Evolutionary conservation across 2,329 filamentous ascomycete genomes (phyloP), one percentile per base, ranked within the genome.

Genomic region (Exophiala calicioides): DNA sequence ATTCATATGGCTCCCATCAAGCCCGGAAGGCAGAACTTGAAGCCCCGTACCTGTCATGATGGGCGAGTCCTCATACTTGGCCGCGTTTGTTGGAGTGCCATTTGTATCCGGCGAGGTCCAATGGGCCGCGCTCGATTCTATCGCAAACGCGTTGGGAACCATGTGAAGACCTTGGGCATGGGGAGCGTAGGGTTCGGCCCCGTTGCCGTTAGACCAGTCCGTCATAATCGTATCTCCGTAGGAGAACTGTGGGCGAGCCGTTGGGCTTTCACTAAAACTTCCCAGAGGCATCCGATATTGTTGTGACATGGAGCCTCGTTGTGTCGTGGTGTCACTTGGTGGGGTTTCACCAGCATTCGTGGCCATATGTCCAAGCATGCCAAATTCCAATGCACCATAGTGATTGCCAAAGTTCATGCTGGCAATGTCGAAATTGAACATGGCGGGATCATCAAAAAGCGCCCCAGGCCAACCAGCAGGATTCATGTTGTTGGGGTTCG

Each of bases 401-500:
- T 95, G 89, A 64, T 93, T 97, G 45, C 90, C 90, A 66, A 97
- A 98, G 65, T 93, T 93, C 65, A 96, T 79, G 49, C 89, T 90
- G 44, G 94, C 90, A 8, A 96, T 81, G 65, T 97, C 90, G 66
- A 97, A 95, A 65, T 96, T 96, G 78, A 94, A 96, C 44, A 95
- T 72, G 1, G 90, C 87, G 3, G 90, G 89, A 64, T 97, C 93
- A 63, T 88, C 93, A 62, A 96, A 95, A 21, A 94, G 76, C 0
- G 78, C 67, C 3, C 74, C 71, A 26, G 73, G 76, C 57, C 80
- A 80, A 5, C 24, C 36, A 27, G 47, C 15, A 19, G 30, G 23
- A 6, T 33, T 47, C 31, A 56, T 33, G 37, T 44, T 55, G 31
- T 51, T 52, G 9, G 69, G 63, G 47, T 65, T 70, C 40, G 65